A percentile compares a stretch with the other conserved stretches of the same genome.
phyloP scores from a whole-genome alignment of 805 yeast genomes.

The Hanseniaspora opuntiae region DNA sequence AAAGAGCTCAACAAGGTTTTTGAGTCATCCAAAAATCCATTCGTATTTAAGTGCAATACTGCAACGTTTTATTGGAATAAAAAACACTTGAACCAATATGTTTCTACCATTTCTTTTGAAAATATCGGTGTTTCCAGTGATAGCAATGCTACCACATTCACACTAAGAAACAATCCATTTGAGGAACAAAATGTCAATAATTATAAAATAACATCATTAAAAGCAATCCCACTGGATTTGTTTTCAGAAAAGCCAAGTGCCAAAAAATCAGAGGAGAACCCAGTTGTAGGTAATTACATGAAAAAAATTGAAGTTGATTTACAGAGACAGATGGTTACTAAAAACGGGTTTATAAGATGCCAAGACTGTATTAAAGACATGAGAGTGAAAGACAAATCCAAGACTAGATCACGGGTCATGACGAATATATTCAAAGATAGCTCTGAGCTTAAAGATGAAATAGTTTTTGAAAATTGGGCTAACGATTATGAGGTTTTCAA shows the following conservation, averaged over 20 bases:
- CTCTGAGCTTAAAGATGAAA: neutral
- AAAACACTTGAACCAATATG: neutral
- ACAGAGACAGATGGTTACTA: neutral
- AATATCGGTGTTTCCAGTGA: neutral
- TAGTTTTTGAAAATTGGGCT: neutral
- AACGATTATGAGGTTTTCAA: neutral
- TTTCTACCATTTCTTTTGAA: neutral
- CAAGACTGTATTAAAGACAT: neutral
- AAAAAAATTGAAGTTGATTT: neutral
- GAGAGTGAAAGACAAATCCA: neutral
- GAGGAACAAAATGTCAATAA: neutral
- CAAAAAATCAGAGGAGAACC: neutral
- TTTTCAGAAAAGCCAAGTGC: neutral
- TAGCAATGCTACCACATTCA: neutral
- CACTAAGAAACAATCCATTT: neutral
- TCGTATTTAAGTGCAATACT: neutral
- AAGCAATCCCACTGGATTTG: neutral
- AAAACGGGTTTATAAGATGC: neutral
- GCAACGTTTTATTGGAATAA: constrained; percentile 4
- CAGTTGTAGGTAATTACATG: too few species aligned
- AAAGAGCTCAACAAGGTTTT: neutral
- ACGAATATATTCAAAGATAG: neutral
- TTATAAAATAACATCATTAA: neutral
- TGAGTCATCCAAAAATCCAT: neutral
- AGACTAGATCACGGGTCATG: neutral